A percentile compares a stretch with the other conserved stretches of the same genome.
Evolutionary conservation across 805 yeast genomes (phyloP).

Genomic region (Cyberlindnera saturnus): DNA sequence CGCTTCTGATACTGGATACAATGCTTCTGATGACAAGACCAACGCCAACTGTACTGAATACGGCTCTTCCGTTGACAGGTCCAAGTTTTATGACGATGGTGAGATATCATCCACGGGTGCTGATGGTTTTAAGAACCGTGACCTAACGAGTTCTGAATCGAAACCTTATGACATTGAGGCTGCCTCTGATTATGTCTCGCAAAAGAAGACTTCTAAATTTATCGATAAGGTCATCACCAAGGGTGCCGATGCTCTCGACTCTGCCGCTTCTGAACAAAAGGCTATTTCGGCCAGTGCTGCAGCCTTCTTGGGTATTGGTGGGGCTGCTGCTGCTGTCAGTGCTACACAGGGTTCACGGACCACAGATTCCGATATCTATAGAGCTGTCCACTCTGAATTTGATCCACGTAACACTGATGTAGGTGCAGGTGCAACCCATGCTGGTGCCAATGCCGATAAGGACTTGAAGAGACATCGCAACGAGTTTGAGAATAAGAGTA

Average conservation of each 20-base stretch:
- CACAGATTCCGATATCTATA: constrained; percentile 1
- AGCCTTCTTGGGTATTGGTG: constrained; percentile 11
- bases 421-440: constrained; percentile 15
- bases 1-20: neutral
- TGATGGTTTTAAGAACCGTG: neutral
- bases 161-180: constrained; percentile 5
- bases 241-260: neutral
- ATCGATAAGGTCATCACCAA: neutral
- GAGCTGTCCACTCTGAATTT: neutral
- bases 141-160: neutral
- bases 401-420: constrained; percentile 3
- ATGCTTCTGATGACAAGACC: constrained; percentile 1
- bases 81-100: neutral
- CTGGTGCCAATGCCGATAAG: constrained; percentile 10
- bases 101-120: neutral
- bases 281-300: constrained; percentile 9
- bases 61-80: constrained; percentile 2
- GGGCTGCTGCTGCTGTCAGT: constrained; percentile 4
- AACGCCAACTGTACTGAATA: constrained; percentile 1
- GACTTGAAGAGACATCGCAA: neutral
- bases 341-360: neutral
- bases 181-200: constrained; percentile 2
- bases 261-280: neutral
- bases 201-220: too few relatives aligned
- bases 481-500: constrained; percentile 19